Evolutionary conservation across 305 asterid species (phyloP).

Genomic region (Solanum chacoense): DNA sequence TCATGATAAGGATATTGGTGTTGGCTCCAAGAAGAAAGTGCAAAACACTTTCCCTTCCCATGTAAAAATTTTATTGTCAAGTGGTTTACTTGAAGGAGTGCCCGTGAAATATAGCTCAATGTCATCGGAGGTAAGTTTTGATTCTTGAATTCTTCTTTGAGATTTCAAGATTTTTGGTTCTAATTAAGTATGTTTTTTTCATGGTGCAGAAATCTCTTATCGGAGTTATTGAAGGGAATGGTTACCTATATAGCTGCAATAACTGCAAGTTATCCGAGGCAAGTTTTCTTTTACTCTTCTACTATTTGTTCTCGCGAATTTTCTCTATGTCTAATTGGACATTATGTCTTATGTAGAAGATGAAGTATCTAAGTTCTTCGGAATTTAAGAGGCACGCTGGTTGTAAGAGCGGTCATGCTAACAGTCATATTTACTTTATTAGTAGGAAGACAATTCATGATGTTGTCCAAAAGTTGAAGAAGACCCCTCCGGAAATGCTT

Average conservation of each 20-base stretch:
- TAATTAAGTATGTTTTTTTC: no score
- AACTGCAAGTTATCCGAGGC: not conserved
- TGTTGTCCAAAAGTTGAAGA: constrained; percentile 70
- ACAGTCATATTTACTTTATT: constrained; percentile 68
- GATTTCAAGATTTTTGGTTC: not conserved
- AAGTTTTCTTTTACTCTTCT: no score
- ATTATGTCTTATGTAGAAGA: not conserved
- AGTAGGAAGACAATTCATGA: constrained; percentile 64
- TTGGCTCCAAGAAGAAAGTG: not conserved
- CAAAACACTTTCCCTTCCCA: not conserved
- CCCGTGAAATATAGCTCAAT: not conserved
- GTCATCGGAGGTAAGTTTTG: not conserved
- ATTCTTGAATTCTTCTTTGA: not conserved
- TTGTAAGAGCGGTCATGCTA: constrained; percentile 81
- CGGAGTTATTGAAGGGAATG: not conserved
- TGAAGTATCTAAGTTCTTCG: not conserved
- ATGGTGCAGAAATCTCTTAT: no score
- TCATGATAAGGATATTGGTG: not conserved
- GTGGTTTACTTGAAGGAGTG: not conserved
- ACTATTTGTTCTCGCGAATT: no score
- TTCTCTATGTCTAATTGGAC: not conserved
- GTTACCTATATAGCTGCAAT: not conserved
- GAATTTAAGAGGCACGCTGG: constrained; percentile 81
- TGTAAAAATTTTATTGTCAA: not conserved
- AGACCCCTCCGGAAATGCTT: constrained; percentile 46